Base-by-base conservation (phyloP, 2,329 filamentous ascomycete species). In the Fusarium pseudocircinatum region DNA sequence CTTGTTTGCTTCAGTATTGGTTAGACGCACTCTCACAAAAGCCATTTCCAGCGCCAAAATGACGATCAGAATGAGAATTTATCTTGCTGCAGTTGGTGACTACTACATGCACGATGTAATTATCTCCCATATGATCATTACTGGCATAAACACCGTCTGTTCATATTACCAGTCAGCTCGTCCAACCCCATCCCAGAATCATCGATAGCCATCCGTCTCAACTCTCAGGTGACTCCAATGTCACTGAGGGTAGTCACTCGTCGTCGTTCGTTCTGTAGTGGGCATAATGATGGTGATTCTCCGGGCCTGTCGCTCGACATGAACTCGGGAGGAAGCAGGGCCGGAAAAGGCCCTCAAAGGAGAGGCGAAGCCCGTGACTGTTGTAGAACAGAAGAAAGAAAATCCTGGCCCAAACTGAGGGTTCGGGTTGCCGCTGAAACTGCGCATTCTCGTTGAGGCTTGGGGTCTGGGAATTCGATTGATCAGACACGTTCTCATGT, bases 331-430 rank as follows among this genome's bases (percentile, higher is more conserved):
- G 11, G 43, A 28, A 28, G 24, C 18, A 14, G 16, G 1, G 42
- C 16, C 0, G 16, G 11, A 12, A 20, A 26, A 4, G 24, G 16
- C 18, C 5, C 1, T 14, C 20, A 22, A 46, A 47, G 20, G 18
- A 28, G 9, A 47, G 44, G 6, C 13, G 26, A 47, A 47, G 26
- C 20, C 44, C 0, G 18, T 10, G 13, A 26, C 24, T 20, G 7
- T 24, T 18, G 5, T 6, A 5, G 2, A 1, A 0, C 1, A 26
- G 24, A 0, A 20, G 4, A 26, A 44, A 18, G 0, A 26, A 26
- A 14, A 14, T 14, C 7, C 18, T 4, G 0, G 3, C 7, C 7
- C 12, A 1, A 46, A 28, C 6, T 10, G 43, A 26, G 18, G 2
- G 4, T 3, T 7, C 2, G 12, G 24, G 7, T 20, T 7, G 24